phyloP scores from a whole-genome alignment of 352 stramenopile species.

The Phytophthora agathidicida region DNA sequence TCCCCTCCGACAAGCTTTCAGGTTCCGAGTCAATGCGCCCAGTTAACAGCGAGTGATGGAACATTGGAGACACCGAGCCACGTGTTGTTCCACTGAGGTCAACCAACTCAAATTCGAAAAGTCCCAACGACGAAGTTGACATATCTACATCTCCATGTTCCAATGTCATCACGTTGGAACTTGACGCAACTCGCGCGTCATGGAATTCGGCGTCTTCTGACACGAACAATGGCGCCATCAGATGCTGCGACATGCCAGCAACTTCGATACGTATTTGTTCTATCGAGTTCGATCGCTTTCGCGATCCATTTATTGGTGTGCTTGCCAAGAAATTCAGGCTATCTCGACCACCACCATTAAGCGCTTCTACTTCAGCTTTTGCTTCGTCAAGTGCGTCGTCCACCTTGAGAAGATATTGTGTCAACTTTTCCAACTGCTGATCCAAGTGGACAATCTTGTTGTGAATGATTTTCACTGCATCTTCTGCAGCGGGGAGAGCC shows the following conservation, averaged over 20 bases:
- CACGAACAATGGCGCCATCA: constrained; percentile 78
- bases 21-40: constrained; percentile 77
- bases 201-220: constrained; percentile 88
- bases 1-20: constrained; percentile 67
- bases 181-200: constrained; percentile 62
- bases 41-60: constrained; percentile 82
- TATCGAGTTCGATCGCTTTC: constrained; percentile 49
- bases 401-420: constrained; percentile 71
- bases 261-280: constrained; percentile 65
- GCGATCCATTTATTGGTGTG: constrained; percentile 32
- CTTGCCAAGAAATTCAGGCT: constrained; percentile 63
- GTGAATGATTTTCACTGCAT: constrained; percentile 85
- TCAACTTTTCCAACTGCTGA: constrained; percentile 71
- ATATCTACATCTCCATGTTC: constrained; percentile 49
- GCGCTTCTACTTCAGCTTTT: constrained; percentile 60
- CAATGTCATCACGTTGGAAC: constrained; percentile 29
- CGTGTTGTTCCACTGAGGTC: constrained; percentile 78
- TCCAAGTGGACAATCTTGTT: constrained; percentile 82
- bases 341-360: constrained; percentile 52
- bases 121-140: constrained; percentile 57
- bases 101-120: constrained; percentile 89
- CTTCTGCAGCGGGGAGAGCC: constrained; percentile 70
- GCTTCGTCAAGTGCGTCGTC: constrained; percentile 73
- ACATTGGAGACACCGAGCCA: constrained; percentile 60
- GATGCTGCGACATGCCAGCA: constrained; percentile 74